Conservation (phyloP, 1,284 basidiomycete genomes). For the Microbotryomycetes sp. region DNA sequence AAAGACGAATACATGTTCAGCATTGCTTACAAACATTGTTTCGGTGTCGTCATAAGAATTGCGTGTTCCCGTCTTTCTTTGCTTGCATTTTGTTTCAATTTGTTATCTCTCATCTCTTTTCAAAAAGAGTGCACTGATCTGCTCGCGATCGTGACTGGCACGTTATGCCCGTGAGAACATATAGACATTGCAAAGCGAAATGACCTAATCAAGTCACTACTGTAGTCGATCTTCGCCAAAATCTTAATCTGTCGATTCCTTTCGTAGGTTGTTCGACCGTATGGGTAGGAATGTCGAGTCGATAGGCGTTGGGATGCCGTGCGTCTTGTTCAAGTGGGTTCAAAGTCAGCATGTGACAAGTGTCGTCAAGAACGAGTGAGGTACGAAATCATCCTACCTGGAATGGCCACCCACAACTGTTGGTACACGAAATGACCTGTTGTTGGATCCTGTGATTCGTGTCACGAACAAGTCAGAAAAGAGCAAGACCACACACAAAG, state of each 20-base stretch:
- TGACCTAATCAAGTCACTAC: constrained; percentile 14
- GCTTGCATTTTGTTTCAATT: too few species aligned
- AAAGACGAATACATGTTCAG: background rate
- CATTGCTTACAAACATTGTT: background rate
- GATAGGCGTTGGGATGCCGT: constrained; percentile 17
- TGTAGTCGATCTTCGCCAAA: constrained; percentile 24
- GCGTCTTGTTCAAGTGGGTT: constrained; percentile 15
- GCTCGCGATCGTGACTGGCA: too few species aligned
- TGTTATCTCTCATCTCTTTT: too few species aligned
- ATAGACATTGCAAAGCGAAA: too few species aligned
- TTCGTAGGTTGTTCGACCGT: constrained; percentile 4
- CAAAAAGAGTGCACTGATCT: too few species aligned
- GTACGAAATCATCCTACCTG: constrained; percentile 2
- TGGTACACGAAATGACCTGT: constrained; percentile 32
- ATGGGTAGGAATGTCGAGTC: constrained; percentile 22
- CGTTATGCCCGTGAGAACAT: too few species aligned
- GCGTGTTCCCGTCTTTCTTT: background rate
- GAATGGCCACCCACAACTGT: constrained; percentile 25
- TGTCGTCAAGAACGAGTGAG: background rate
- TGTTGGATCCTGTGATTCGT: constrained; percentile 9
- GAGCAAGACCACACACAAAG: background rate
- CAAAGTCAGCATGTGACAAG: too few species aligned
- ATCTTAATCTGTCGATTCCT: constrained; percentile 16
- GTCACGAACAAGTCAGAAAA: background rate
- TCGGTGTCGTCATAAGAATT: background rate